Base-by-base conservation (phyloP, 345 rosid genomes). In the Triadica sebifera region DNA sequence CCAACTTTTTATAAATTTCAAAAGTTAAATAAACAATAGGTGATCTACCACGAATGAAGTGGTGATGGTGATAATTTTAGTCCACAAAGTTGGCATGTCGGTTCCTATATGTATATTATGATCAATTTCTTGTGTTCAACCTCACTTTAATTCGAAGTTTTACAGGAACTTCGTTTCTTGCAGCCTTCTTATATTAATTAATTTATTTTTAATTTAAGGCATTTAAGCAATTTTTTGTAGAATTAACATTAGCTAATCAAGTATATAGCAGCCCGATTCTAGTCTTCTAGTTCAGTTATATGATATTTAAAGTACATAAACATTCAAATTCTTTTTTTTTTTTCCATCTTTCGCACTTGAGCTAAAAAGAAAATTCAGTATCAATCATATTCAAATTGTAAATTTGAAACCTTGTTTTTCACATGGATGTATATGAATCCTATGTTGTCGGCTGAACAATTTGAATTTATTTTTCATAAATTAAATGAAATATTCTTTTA, bases 71-170 rank as follows among this genome's bases (percentile, higher is more conserved):
- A 55, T 16, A 7, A 7, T 5, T 55, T 20, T 5, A 57, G 61
- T 59, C 67, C 46, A 45, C 12, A 49, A 59, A 15, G 37, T 60
- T 34, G 66, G 58, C 22, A 59, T 4, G 74, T 46, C 56, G 74
- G 74, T 47, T 24, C 65, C 65, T 24, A 45, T 24, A 20, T 4
- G 7, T n/a, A 43, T 15, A 39, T 25, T 39, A 45, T 43, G 29
- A 50, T 50, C 2, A 50, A 9, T 3, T 8, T 50, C 12, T 16
- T 7, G 9, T 51, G 6, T 51, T 51, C 55, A 51, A 51, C 55
- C 52, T 49, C 12, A 49, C 52, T 49, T n/a, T n/a, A n/a, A n/a
- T 49, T 49, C 7, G 50, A 46, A 46, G 50, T 46, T 46, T n/a
- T n/a, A n/a, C n/a, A 46, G 7, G 11, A 46, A 46, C 11, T 5